These are phyloP conservation scores for Anisodus acutangulus DNA, from an alignment of 257 asterid genomes.

Conservation along the genomic window DNA sequence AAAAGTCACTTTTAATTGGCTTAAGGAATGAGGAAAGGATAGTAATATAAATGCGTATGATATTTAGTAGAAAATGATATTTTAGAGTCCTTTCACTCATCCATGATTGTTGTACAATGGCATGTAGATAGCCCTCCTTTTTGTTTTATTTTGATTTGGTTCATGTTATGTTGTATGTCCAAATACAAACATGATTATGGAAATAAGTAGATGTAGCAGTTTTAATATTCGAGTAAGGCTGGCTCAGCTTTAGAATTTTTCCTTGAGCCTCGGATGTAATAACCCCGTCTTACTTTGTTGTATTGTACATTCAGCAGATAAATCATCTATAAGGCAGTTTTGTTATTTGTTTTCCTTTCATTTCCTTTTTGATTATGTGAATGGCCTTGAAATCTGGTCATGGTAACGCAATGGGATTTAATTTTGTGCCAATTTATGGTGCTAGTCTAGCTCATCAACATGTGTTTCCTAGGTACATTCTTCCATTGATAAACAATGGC, in stretches of 20 bases:
- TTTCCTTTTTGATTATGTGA: neutral
- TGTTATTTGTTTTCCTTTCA: neutral
- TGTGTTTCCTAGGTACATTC: neutral
- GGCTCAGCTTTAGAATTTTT: slow-evolving; percentile 22
- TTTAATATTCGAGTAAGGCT: slow-evolving; percentile 15
- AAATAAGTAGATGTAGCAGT: neutral
- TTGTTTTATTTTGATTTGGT: neutral
- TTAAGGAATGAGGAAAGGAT: slow-evolving; percentile 56
- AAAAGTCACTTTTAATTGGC: slow-evolving; percentile 86
- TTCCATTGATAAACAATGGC: neutral
- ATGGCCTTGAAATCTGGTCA: neutral
- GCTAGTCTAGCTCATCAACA: too few species aligned
- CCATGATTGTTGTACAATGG: neutral
- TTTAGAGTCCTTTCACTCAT: slow-evolving; percentile 2
- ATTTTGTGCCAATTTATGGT: neutral
- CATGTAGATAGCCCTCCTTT: slow-evolving; percentile 21
- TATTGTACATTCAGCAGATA: slow-evolving; percentile 22
- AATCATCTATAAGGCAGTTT: slow-evolving; percentile 5
- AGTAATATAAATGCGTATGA: neutral
- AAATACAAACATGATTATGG: slow-evolving; percentile 20
- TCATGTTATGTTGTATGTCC: neutral
- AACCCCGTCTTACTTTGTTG: neutral
- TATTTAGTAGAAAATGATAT: slow-evolving; percentile 21
- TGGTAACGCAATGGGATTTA: neutral
- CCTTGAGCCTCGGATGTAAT: slow-evolving; percentile 3